phyloP scores from a whole-genome alignment of 2,329 filamentous ascomycete species.

The Dothideomycetidae sp. region DNA sequence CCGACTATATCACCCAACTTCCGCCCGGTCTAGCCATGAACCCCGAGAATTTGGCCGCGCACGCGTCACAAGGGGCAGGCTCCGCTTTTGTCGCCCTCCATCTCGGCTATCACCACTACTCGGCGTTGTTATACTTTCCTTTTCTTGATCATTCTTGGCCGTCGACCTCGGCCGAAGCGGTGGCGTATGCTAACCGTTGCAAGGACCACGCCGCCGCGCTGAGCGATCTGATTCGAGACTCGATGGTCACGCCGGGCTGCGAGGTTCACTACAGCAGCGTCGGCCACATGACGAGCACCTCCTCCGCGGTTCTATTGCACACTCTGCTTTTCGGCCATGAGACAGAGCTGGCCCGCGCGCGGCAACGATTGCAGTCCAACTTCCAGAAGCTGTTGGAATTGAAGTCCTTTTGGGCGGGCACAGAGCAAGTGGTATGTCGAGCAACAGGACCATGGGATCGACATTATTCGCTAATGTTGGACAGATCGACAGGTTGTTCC shows the following conservation, averaged over 20 bases:
- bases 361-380: not conserved
- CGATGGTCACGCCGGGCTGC: not conserved
- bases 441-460: not conserved
- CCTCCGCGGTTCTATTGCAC: slow-evolving; percentile 2
- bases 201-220: slow-evolving; percentile 1
- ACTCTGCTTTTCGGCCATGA: slow-evolving; percentile 4
- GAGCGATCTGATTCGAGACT: not conserved
- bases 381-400: slow-evolving; percentile 2
- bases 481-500: slow-evolving; percentile 1
- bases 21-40: not conserved
- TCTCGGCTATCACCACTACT: slow-evolving; percentile 5
- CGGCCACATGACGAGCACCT: slow-evolving; percentile 2
- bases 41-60: not conserved
- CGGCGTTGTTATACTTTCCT: slow-evolving; percentile 2
- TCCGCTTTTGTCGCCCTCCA: slow-evolving; percentile 3
- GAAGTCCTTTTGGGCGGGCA: not conserved
- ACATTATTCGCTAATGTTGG: no score
- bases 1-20: not conserved
- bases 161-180: not conserved
- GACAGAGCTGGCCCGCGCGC: not conserved
- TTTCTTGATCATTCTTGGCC: slow-evolving; percentile 1
- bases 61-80: not conserved
- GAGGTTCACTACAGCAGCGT: slow-evolving; percentile 2
- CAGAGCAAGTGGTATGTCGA: not conserved
- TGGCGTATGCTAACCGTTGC: not conserved